phyloP scores from a whole-genome alignment of 164 flowering plant species.

The Berberis vulgaris region DNA sequence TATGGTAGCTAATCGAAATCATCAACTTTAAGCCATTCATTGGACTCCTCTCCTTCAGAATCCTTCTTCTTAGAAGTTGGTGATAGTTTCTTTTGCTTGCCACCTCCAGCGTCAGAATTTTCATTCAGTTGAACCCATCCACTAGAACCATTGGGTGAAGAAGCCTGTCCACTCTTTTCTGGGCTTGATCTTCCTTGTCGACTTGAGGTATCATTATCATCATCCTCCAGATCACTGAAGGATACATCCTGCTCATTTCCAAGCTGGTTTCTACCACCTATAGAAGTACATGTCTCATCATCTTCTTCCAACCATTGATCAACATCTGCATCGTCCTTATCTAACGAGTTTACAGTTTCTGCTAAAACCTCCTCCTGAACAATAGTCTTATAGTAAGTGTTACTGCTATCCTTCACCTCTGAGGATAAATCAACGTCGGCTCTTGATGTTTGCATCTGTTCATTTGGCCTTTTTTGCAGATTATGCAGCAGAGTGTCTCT shows the following conservation, averaged over 20 bases:
- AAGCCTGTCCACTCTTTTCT: slow-evolving; percentile 5
- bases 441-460: slow-evolving; percentile 7
- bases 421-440: slow-evolving; percentile 3
- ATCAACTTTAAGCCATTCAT: slow-evolving; percentile 54
- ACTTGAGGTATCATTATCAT: slow-evolving; percentile 24
- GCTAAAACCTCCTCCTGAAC: slow-evolving; percentile 13
- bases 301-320: slow-evolving; percentile 28
- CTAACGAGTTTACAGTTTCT: slow-evolving; percentile 6
- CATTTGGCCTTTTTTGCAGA: slow-evolving; percentile 21
- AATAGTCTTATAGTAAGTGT: slow-evolving; percentile 7
- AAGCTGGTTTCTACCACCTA: slow-evolving; percentile 14
- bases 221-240: slow-evolving; percentile 55
- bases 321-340: slow-evolving; percentile 11
- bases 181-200: slow-evolving; percentile 12
- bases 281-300: slow-evolving; percentile 13
- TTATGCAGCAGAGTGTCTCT: slow-evolving; percentile 36
- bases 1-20: slow-evolving; percentile 27
- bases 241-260: slow-evolving; percentile 45
- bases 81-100: slow-evolving; percentile 16
- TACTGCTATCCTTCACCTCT: slow-evolving; percentile 11
- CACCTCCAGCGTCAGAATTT: slow-evolving; percentile 18
- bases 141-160: slow-evolving; percentile 27
- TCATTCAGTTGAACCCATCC: slow-evolving; percentile 47
- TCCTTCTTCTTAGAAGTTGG: slow-evolving; percentile 27
- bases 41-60: slow-evolving; percentile 51